Evolutionary conservation across 192 early-diverging fungal genomes (phyloP).

Genomic region (Funneliformis geosporum): DNA sequence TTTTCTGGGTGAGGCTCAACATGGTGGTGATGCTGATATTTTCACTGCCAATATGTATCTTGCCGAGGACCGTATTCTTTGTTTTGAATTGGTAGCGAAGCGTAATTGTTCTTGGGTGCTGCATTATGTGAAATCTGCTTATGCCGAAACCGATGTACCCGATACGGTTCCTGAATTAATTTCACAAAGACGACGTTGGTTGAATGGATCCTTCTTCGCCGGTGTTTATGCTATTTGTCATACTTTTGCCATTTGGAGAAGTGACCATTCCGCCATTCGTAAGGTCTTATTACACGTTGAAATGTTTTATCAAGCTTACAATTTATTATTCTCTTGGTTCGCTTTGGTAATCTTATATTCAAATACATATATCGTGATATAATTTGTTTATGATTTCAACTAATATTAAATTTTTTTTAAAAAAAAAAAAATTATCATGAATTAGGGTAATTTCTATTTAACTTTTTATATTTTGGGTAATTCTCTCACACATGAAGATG

Average conservation of each 20-base stretch:
- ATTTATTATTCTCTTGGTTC: constrained; percentile 90
- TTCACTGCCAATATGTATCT: constrained; percentile 83
- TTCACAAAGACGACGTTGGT: constrained; percentile 96
- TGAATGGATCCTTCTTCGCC: constrained; percentile 95
- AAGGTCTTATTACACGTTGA: constrained; percentile 76
- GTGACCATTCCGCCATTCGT: constrained; percentile 70
- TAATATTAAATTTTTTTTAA: neutral
- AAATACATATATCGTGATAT: constrained; percentile 35
- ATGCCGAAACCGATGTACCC: constrained; percentile 86
- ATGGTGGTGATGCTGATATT: constrained; percentile 62
- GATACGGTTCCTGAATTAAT: constrained; percentile 83
- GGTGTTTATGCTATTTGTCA: constrained; percentile 82
- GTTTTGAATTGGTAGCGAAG: constrained; percentile 84
- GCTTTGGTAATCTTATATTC: constrained; percentile 61
- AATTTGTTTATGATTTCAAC: neutral
- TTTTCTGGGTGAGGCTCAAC: constrained; percentile 68
- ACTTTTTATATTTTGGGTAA: constrained; percentile 83
- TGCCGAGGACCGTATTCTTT: constrained; percentile 83
- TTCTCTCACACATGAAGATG: constrained; percentile 40
- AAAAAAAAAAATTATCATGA: neutral
- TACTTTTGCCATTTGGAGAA: constrained; percentile 76
- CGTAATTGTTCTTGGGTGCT: constrained; percentile 65
- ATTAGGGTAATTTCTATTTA: constrained; percentile 83
- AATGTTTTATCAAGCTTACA: constrained; percentile 80
- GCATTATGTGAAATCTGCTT: constrained; percentile 69